phyloP scores from a whole-genome alignment of 2,329 filamentous ascomycete species.

The Periconia sp. region DNA sequence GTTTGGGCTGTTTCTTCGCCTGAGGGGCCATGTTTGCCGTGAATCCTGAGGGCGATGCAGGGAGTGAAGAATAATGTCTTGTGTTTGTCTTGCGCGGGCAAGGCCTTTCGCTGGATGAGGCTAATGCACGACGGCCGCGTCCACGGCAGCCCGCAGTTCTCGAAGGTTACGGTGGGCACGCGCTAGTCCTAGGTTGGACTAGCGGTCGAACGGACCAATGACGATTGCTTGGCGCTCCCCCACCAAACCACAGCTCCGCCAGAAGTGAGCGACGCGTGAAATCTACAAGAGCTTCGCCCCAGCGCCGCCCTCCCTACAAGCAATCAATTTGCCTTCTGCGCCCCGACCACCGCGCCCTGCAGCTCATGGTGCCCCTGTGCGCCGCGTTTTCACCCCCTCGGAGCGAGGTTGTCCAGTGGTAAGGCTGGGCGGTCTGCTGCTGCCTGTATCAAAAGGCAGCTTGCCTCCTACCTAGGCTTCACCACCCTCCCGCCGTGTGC shows the following conservation, averaged over 20 bases:
- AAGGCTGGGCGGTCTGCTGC: constrained; percentile 29
- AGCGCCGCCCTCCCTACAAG: background rate
- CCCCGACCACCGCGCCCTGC: constrained; percentile 14
- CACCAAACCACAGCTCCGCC: constrained; percentile 9
- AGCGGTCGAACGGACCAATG: too few species aligned
- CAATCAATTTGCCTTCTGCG: constrained; percentile 4
- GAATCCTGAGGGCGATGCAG: constrained; percentile 1
- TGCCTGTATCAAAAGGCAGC: constrained; percentile 25
- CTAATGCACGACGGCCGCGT: too few species aligned
- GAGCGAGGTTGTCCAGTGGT: constrained; percentile 30
- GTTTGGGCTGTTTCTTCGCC: constrained; percentile 48
- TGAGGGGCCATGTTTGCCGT: constrained; percentile 31
- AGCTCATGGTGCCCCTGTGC: constrained; percentile 34
- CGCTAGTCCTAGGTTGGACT: too few species aligned
- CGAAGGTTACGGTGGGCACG: too few species aligned
- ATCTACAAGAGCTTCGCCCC: constrained; percentile 2
- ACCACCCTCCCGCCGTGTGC: constrained; percentile 19
- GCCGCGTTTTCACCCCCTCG: constrained; percentile 19
- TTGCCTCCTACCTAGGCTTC: constrained; percentile 27
- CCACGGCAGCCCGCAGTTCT: too few species aligned
- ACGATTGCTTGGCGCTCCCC: constrained; percentile 1
- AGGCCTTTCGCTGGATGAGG: too few species aligned
- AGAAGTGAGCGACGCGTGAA: constrained; percentile 10
- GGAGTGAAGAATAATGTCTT: too few species aligned
- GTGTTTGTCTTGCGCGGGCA: too few species aligned